Conservation (phyloP, 1,284 basidiomycete species). For the Sanghuangporus baumii region DNA sequence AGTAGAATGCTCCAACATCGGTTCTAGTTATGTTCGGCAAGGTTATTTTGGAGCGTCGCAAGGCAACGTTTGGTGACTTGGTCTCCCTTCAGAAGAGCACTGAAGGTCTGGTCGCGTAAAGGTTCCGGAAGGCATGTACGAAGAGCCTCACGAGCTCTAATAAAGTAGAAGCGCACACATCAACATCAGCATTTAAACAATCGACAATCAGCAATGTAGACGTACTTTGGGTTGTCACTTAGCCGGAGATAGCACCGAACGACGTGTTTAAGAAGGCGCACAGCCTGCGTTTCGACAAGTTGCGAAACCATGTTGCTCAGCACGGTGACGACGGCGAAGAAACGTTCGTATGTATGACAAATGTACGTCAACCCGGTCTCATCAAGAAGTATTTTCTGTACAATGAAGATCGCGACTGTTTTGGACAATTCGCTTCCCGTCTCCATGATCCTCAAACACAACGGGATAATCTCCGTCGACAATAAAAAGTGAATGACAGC, state of each 20-base stretch:
- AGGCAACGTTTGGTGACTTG: conserved; percentile 97
- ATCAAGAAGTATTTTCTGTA: conserved; percentile 98
- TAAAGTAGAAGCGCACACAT: conserved; percentile 4
- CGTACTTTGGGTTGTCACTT: conserved; percentile 91
- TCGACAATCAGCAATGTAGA: conserved; percentile 16
- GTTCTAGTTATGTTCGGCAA: conserved; percentile 30
- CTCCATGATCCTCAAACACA: conserved; percentile 99
- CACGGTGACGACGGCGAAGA: conserved; percentile 98
- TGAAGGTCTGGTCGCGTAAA: conserved; percentile 92
- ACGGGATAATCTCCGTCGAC: conserved; percentile 98
- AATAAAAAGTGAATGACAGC: conserved; percentile 99
- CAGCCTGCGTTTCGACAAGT: conserved; percentile 95
- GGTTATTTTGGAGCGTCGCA: conserved; percentile 90
- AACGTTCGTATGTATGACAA: conserved; percentile 98
- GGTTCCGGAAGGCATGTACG: conserved; percentile 97
- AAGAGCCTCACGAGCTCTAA: conserved; percentile 90
- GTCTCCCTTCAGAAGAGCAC: conserved; percentile 87
- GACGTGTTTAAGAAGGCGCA: conserved; percentile 95
- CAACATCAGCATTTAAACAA: not conserved
- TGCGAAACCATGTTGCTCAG: conserved; percentile 98
- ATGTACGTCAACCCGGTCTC: conserved; percentile 98
- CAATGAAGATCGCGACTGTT: conserved; percentile 99
- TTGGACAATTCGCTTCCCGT: conserved; percentile 99
- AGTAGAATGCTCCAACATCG: not conserved
- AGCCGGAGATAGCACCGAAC: conserved; percentile 95